Percentiles rank a stretch among this genome's conserved stretches.
These are phyloP conservation scores for Cryptosporidium andersoni DNA, from an alignment of 169 alveolate species.

Conservation along the genomic window DNA sequence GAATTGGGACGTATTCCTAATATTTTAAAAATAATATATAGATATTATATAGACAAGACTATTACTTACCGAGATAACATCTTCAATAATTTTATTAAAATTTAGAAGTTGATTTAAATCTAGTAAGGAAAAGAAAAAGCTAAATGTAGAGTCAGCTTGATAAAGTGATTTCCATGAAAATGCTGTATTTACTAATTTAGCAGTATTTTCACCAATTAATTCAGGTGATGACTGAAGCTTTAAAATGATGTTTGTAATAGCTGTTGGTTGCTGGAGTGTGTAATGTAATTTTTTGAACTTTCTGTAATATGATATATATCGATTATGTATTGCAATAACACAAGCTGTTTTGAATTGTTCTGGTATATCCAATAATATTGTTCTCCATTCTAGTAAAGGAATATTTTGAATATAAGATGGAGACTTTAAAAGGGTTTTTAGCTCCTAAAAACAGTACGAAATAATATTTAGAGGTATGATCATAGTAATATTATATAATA, in stretches of 20 bases:
- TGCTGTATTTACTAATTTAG: slow-evolving; percentile 5
- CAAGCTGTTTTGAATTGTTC: slow-evolving; percentile 39
- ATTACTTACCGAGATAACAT: slow-evolving; percentile 51
- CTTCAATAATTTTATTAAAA: slow-evolving; percentile 43
- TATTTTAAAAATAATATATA: neutral
- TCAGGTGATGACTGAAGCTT: slow-evolving; percentile 44
- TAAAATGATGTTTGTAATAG: slow-evolving; percentile 14
- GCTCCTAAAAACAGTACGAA: slow-evolving; percentile 15
- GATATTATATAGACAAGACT: neutral
- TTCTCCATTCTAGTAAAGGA: slow-evolving; percentile 22
- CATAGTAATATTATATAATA: neutral
- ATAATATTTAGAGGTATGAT: neutral
- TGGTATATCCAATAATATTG: slow-evolving; percentile 22
- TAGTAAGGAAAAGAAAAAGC: slow-evolving; percentile 46
- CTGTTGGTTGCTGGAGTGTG: slow-evolving; percentile 66
- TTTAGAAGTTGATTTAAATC: slow-evolving; percentile 40
- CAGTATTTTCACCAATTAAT: slow-evolving; percentile 54
- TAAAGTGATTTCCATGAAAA: slow-evolving; percentile 67
- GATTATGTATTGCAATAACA: slow-evolving; percentile 45
- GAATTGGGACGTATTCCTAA: slow-evolving; percentile 57
- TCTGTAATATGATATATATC: slow-evolving; percentile 47
- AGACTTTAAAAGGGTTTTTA: slow-evolving; percentile 14
- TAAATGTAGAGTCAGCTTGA: slow-evolving; percentile 64
- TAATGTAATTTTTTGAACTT: slow-evolving; percentile 53
- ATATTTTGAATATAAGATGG: slow-evolving; percentile 34